Evolutionary conservation across 2,329 filamentous ascomycete genomes (phyloP), one percentile per base, ranked within the genome.

Genomic region (Fusarium guadeloupense): DNA sequence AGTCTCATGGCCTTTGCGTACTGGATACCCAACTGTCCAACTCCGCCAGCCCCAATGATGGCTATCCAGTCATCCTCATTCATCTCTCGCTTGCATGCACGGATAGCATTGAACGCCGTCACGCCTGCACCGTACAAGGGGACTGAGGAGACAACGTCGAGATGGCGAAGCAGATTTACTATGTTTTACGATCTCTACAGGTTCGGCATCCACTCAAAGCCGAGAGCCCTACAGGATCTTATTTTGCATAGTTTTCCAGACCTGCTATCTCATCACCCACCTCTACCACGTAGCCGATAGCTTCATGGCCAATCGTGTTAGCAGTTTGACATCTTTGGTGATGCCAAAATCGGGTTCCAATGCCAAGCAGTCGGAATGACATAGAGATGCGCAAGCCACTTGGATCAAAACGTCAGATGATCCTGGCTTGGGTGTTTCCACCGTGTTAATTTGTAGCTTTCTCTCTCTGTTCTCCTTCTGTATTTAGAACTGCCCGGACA

Each of bases 1-100:
- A 53, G 17, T 2, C 41, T 42, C 41, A 52, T 52, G 17, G 49
- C 49, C 46, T 52, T 34, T 7, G 41, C 41, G 38, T 46, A 40
- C 14, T 28, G 34, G n/a, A 53, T 46, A 13, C 19, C 41, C 34
- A 47, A 31, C 13, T 37, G 19, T 2, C 42, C 42, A 14, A 47
- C 19, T n/a, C 35, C 16, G 4, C 49, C 42, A 8, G 42, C 35
- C 3, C 35, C 41, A 20, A 47, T 40, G 26, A 53, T 35, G 12
- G 34, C 49, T 19, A 53, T 9, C 26, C 26, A 45, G 4, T 35
- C 21, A 5, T 9, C 20, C 13, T 13, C 30, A 19, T 21, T 12
- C 21, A 19, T 16, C 12, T 6, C 9, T 31, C 16, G 33, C 9
- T n/a, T 47, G 16, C 49, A 40, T 41, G 13, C 8, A 2, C 33